phyloP scores from a whole-genome alignment of 108 stramenopile genomes.

The Skeletonema tropicum region DNA sequence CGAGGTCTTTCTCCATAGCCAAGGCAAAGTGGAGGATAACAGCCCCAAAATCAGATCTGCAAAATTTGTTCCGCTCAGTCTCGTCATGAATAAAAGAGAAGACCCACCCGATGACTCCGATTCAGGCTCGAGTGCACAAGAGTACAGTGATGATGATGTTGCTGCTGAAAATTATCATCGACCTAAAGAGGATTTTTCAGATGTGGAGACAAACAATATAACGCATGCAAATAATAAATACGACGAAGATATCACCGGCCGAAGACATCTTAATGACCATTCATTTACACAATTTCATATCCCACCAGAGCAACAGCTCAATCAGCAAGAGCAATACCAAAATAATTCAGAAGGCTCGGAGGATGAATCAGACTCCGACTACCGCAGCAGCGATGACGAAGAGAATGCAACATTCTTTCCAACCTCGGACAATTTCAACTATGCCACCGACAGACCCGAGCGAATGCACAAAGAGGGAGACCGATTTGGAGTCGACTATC shows the following conservation, averaged over 20 bases:
- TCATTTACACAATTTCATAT: too few relatives aligned
- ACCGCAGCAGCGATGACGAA: slow-evolving; percentile 10
- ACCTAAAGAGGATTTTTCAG: not conserved
- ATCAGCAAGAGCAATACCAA: too few relatives aligned
- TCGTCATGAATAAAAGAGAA: not conserved
- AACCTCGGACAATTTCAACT: slow-evolving; percentile 19
- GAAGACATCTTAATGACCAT: too few relatives aligned
- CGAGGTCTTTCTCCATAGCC: not conserved
- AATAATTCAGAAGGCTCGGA: not conserved
- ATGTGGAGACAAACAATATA: too few relatives aligned
- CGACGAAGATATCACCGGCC: too few relatives aligned
- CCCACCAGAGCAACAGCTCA: too few relatives aligned
- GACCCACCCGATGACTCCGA: not conserved
- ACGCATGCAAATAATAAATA: too few relatives aligned
- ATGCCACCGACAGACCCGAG: not conserved
- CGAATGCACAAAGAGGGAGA: not conserved
- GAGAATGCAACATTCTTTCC: slow-evolving; percentile 15
- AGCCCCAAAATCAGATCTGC: not conserved
- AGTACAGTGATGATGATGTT: not conserved
- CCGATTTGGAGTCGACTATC: slow-evolving; percentile 15
- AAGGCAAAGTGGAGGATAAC: not conserved
- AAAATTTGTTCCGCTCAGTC: not conserved
- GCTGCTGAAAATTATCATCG: not conserved
- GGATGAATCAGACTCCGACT: slow-evolving; percentile 12
- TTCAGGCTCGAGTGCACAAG: not conserved